Base-by-base conservation (phyloP, 106 monocot genomes). In the Platanthera guangdongensis region DNA sequence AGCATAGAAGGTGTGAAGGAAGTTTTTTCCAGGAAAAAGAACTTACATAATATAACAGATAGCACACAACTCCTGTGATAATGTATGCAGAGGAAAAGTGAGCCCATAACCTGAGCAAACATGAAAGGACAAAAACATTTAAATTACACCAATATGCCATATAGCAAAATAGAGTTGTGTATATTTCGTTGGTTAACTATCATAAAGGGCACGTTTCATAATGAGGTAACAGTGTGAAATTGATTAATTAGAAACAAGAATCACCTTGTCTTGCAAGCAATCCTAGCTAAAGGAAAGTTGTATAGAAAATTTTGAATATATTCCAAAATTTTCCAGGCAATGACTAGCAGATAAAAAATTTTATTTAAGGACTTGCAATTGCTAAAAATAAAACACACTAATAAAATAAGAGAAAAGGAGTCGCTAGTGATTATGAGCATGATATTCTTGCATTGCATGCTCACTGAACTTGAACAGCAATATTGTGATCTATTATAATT, bases 41-140 rank as follows among this genome's bases (percentile, higher is more conserved):
- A 86, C 97, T 94, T 90, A 99, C 99, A 81, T 51, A 49, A 81
- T 99, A 92, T 52, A 99, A 82, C 50, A 99, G 88, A 79, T 87
- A 99, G 80, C 94, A 94, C 53, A 90, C 84, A 82, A 87, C 81
- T 81, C 80, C 88, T 55, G 90, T 94, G 68, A 99, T 87, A 76
- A 90, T 19, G 78, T 99, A 99, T 81, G 87, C 99, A 81, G 99
- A 94, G 73, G 87, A 86, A 74, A 99, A 99, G 77, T 99, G 99
- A 87, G 88, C 63, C 99, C 99, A 99, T 80, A 99, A 82, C 93
- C 99, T 99, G 95, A 62, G 74, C 82, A 86, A 70, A 5, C 45
- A 70, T 48, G 15, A 48, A 46, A 70, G 16, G 6, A 67, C 1
- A 70, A 70, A 70, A n/a, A 5, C 32, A 3, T 65, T 30, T 30